Evolutionary conservation across 129 eudicot genomes (phyloP), one percentile per base, ranked within the genome.

Genomic region (Glebionis coronaria): DNA sequence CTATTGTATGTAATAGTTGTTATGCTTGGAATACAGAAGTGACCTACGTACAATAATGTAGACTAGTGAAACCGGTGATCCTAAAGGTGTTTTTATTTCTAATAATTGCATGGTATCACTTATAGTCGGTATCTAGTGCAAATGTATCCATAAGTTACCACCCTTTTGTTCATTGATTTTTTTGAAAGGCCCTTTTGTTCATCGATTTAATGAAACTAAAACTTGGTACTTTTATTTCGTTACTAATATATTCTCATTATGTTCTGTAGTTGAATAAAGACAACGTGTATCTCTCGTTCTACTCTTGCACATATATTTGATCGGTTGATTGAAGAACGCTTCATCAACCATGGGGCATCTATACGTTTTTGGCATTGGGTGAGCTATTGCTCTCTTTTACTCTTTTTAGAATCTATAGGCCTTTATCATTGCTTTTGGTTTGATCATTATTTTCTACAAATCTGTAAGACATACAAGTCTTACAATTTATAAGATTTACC

Each of bases 291-390:
- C 83, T 93, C 45, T 93, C 99, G 9, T 89, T 82, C 93, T 93
- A 69, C 99, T 40, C 56, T 93, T 78, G 99, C 99, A 0, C 99
- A 93, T 79, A 89, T 93, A 44, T 93, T 93, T 75, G 99, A 93
- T 67, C 99, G 99, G 35, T 81, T 75, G 67, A 86, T 93, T 72
- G 99, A 88, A 79, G 99, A 93, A 82, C 76, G 87, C 63, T 76
- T 86, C 63, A 93, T 93, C 65, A 72, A 75, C 76, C 86, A 93
- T 75, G 99, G 97, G 12, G 97, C 90, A 29, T 72, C 88, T 51
- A 93, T 93, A 51, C 97, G 99, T 75, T 93, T 93, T 70, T 93
- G 99, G 99, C 91, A 97, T 76, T 97, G 99, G 95, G 99, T 93
- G 81, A 76, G 95, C 81, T 78, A 35, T 63, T 63, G 18, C 13